These are phyloP conservation scores for Starmerella vitae DNA, from an alignment of 805 yeast genomes.

Conservation along the genomic window DNA sequence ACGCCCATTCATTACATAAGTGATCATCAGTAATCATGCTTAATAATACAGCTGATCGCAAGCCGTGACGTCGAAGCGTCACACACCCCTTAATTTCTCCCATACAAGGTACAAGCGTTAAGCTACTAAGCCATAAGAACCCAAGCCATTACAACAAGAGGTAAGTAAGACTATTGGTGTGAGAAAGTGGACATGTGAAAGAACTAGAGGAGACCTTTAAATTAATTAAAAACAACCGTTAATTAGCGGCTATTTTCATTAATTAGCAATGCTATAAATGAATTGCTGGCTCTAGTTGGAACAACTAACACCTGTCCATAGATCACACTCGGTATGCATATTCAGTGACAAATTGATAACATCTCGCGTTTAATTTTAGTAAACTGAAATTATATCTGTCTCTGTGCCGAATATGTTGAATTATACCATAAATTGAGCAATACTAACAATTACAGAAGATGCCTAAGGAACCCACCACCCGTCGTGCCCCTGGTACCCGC, in stretches of 20 bases:
- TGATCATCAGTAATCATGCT: conserved; percentile 10
- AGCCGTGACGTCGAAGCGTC: conserved; percentile 1
- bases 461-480: conserved; percentile 20
- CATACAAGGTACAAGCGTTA: conserved; percentile 23
- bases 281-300: no score
- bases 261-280: no score
- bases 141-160: conserved; percentile 20
- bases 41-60: conserved; percentile 8
- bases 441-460: conserved; percentile 16
- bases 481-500: conserved; percentile 18
- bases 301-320: no score
- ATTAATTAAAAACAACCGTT: not conserved
- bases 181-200: not conserved
- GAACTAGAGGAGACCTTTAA: not conserved
- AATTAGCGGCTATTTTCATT: no score
- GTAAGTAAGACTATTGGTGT: conserved; percentile 11
- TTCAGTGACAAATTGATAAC: no score
- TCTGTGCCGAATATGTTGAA: not conserved
- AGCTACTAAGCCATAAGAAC: conserved; percentile 30
- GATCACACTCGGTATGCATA: no score
- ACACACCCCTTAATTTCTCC: conserved; percentile 2
- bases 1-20: conserved; percentile 1
- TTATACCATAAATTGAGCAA: no score
- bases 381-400: not conserved
- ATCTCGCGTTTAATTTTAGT: no score